These are phyloP conservation scores for Scytalidium lignicola DNA, from an alignment of 2,329 filamentous ascomycete genomes.

Conservation along the genomic window DNA sequence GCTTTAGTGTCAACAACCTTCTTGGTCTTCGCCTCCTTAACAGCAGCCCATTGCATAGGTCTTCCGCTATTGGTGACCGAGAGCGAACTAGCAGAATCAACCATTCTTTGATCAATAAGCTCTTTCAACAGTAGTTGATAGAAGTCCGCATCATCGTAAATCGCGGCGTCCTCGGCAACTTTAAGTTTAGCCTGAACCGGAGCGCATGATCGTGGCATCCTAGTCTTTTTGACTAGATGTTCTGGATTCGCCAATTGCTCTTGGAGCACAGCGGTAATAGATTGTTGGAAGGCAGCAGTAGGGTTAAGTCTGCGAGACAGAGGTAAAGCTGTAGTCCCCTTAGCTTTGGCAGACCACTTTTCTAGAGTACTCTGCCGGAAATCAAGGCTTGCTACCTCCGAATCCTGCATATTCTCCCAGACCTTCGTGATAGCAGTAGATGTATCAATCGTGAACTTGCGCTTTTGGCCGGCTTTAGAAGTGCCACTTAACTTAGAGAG, in stretches of 20 bases:
- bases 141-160: conserved; percentile 94
- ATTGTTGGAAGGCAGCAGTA: conserved; percentile 43
- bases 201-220: conserved; percentile 70
- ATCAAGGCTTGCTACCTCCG: conserved; percentile 54
- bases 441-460: conserved; percentile 48
- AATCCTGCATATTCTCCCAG: conserved; percentile 64
- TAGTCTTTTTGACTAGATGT: conserved; percentile 64
- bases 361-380: conserved; percentile 71
- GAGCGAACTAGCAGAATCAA: conserved; percentile 50
- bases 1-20: conserved; percentile 88
- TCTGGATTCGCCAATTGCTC: conserved; percentile 62
- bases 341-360: conserved; percentile 84
- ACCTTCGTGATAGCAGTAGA: conserved; percentile 59
- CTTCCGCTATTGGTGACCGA: conserved; percentile 31
- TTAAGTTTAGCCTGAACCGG: conserved; percentile 60
- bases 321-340: conserved; percentile 51
- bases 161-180: conserved; percentile 50
- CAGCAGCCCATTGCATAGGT: conserved; percentile 55
- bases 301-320: conserved; percentile 53
- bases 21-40: conserved; percentile 73
- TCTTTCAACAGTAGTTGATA: conserved; percentile 92
- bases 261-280: conserved; percentile 62
- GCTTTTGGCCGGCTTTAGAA: conserved; percentile 49
- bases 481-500: conserved; percentile 46
- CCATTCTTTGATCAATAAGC: conserved; percentile 81